Conservation (phyloP, 1,284 basidiomycete genomes). For the Cerrena zonata region DNA sequence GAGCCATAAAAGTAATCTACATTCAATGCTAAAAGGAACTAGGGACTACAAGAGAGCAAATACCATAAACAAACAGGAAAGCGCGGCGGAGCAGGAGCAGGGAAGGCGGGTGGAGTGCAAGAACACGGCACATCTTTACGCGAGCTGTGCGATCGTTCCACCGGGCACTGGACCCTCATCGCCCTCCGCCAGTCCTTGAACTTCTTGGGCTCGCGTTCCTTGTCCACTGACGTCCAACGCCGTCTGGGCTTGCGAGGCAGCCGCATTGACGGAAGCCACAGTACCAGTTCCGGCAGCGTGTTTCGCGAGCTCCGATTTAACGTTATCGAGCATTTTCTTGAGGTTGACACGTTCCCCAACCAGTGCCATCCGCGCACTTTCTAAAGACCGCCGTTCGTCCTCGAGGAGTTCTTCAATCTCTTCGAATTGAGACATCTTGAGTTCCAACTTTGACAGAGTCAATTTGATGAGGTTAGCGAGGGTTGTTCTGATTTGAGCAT, state of each 20-base stretch:
- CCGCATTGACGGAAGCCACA: conserved; percentile 21
- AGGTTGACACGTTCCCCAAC: conserved; percentile 61
- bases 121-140: background rate
- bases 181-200: conserved; percentile 32
- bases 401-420: conserved; percentile 85
- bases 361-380: conserved; percentile 63
- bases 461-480: conserved; percentile 85
- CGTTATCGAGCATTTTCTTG: conserved; percentile 60
- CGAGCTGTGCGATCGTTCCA: conserved; percentile 26
- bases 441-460: conserved; percentile 87
- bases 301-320: conserved; percentile 57
- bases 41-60: no score
- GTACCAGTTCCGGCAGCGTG: conserved; percentile 24
- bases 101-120: background rate
- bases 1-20: no score
- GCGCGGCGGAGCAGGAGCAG: background rate
- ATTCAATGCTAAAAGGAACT: no score
- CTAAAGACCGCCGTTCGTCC: conserved; percentile 72
- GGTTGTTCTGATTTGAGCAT: conserved; percentile 74
- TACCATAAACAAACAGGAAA: background rate
- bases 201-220: conserved; percentile 49
- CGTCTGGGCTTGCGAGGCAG: conserved; percentile 31
- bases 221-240: conserved; percentile 46
- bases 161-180: conserved; percentile 29
- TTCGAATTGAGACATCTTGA: conserved; percentile 90